These are phyloP conservation scores for Cyclostephanos tholiformis DNA, from an alignment of 108 stramenopile species.

Conservation along the genomic window DNA sequence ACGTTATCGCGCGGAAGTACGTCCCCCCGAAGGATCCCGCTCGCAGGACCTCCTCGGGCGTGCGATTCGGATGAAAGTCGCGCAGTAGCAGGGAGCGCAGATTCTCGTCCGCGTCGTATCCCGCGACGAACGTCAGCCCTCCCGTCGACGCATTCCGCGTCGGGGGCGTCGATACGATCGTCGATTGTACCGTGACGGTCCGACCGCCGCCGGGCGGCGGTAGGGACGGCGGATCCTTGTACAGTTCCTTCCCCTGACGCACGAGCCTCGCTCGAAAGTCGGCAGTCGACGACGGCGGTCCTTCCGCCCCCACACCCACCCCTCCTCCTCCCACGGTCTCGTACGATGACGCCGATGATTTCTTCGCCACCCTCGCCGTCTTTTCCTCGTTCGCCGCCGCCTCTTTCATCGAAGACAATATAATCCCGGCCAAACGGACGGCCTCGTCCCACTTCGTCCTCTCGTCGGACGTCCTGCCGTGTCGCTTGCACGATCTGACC, in stretches of 20 bases:
- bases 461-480: constrained; percentile 50
- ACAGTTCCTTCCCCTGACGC: constrained; percentile 75
- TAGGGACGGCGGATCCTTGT: constrained; percentile 81
- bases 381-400: constrained; percentile 38
- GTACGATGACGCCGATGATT: background rate
- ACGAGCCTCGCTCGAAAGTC: constrained; percentile 60
- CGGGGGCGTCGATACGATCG: constrained; percentile 31
- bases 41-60: constrained; percentile 92
- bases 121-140: constrained; percentile 58
- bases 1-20: constrained; percentile 91
- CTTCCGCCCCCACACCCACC: constrained; percentile 15
- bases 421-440: constrained; percentile 22
- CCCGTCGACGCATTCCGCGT: constrained; percentile 61
- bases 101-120: constrained; percentile 24
- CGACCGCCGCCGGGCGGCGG: constrained; percentile 50
- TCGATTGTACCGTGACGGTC: constrained; percentile 43
- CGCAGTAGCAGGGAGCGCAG: constrained; percentile 41
- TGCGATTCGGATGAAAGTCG: constrained; percentile 93
- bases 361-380: constrained; percentile 1
- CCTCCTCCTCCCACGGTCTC: background rate
- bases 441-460: constrained; percentile 41
- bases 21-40: constrained; percentile 95
- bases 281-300: constrained; percentile 52
- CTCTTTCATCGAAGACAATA: constrained; percentile 52
- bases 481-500: constrained; percentile 58